These are phyloP conservation scores for Cladorrhinum samala DNA, from an alignment of 495 filamentous ascomycete species.

Conservation along the genomic window DNA sequence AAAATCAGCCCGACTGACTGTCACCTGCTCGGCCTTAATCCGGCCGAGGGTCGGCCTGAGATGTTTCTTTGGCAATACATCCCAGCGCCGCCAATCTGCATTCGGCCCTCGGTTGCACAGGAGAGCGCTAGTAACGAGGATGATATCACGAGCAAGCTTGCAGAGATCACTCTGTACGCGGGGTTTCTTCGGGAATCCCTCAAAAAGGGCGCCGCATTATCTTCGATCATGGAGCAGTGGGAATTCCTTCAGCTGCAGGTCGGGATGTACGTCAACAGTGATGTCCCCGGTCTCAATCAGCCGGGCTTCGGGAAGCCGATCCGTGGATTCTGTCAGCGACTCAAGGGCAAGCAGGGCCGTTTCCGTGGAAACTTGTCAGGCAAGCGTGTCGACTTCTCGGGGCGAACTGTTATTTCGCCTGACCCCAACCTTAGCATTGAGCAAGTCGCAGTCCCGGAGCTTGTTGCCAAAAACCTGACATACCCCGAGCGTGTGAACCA, in stretches of 20 bases:
- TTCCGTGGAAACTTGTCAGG: constrained; percentile 95
- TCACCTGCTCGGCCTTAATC: constrained; percentile 83
- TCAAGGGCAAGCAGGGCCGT: constrained; percentile 96
- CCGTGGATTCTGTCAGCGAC: constrained; percentile 85
- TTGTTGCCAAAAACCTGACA: constrained; percentile 89
- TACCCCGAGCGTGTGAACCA: constrained; percentile 83
- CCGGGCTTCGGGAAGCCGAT: constrained; percentile 68
- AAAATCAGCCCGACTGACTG: constrained; percentile 79
- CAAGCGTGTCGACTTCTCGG: constrained; percentile 98
- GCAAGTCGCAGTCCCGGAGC: constrained; percentile 82
- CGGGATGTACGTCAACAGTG: constrained; percentile 96
- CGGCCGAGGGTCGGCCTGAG: constrained; percentile 80
- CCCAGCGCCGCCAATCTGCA: constrained; percentile 86
- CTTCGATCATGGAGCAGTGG: constrained; percentile 96
- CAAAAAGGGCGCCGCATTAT: constrained; percentile 71
- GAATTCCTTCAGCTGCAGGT: constrained; percentile 92
- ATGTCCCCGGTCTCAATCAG: constrained; percentile 83
- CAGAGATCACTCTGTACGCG: constrained; percentile 88
- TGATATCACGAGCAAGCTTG: constrained; percentile 88
- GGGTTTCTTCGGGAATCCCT: constrained; percentile 73
- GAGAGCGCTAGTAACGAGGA: constrained; percentile 91
- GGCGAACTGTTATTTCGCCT: constrained; percentile 92
- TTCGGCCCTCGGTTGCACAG: constrained; percentile 87
- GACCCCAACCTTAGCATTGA: constrained; percentile 93
- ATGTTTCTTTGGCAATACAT: constrained; percentile 98